Base-by-base conservation (phyloP, 2,329 filamentous ascomycete genomes). In the Alternaria sp. region DNA sequence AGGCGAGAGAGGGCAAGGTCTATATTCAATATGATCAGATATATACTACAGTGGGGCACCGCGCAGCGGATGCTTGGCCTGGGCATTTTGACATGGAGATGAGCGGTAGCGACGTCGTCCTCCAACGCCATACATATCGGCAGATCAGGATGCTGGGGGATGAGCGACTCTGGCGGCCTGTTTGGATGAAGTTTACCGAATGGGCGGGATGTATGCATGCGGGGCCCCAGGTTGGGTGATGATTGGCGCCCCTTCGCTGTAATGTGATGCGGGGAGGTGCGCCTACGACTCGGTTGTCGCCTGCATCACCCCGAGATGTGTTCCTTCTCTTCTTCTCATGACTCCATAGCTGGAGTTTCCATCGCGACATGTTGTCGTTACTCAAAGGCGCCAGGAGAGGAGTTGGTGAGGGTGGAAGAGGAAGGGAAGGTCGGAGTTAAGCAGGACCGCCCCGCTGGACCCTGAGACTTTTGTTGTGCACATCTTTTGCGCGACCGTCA, bases 221-320 rank as follows among this genome's bases (percentile, higher is more conserved):
- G 66, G 57, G 65, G 64, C 54, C 52, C 60, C 62, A 57, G 56
- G 44, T 61, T 43, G 49, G 50, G 57, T 49, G 50, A 60, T 34
- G 20, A 54, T 43, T 59, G 54, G 38, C 54, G 45, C 34, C 57
- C 38, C 20, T 38, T 22, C 36, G 51, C 41, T 32, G 32, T 5
- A 12, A 40, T 16, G 43, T n/a, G 45, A 57, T 51, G 60, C 49
- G 62, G 51, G 55, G 58, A 50, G 46, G 25, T 9, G 20, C 30
- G 36, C 25, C n/a, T 28, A n/a, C 16, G 50, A 40, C 38, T 36
- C 36, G 34, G 28, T 6, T 25, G 48, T 28, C 12, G 27, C 28
- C 12, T 20, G 20, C 41, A 30, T 27, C 36, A n/a, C 12, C 38
- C 30, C 45, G 50, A 32, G 28, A 32, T 14, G 7, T 5, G 25